Evolutionary conservation across 2,329 filamentous ascomycete species (phyloP), one percentile per base, ranked within the genome.

Genomic region (Xylaria sp.): DNA sequence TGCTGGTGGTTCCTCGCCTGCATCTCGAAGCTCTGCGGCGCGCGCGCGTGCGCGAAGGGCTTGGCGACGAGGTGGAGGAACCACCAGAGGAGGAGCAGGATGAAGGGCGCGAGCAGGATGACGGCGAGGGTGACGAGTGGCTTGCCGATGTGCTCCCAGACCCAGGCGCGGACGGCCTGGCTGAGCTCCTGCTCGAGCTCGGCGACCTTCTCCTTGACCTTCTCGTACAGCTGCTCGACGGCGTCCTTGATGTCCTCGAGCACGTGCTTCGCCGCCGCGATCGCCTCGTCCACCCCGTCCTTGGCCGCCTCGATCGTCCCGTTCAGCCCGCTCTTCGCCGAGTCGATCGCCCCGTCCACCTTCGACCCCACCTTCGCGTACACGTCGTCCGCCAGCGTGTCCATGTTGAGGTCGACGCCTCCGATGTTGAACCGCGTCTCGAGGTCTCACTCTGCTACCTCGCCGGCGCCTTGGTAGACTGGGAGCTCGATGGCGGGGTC

Each of bases 81-180:
- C 50, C 50, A 47, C 50, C 50, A 52, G 8, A 52, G 24, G 38
- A 48, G 9, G 21, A 52, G 19, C 16, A 52, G n/a, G 7, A 42
- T 22, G 13, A 52, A 24, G 17, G 50, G 50, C n/a, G 18, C n/a
- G 13, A 48, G 44, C 13, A 52, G 17, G 38, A 52, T 48, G 50
- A 52, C 22, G 13, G 39, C 37, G 18, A 52, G 22, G 3, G 39
- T 52, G 11, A 52, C 16, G 4, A 52, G 39, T 4, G 50, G 50
- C 20, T 48, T 52, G 11, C 50, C 50, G 18, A 52, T 39, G 20
- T 52, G 50, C 26, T 48, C 50, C 50, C 50, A 52, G 22, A 52
- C 50, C 50, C 50, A 52, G n/a, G 43, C 22, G 7, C 26, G 20
- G 17, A 52, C 22, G 3, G 50, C 26, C 2, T 41, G 22, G 44